These are phyloP conservation scores for Pisolithus albus DNA, from an alignment of 768 basidiomycete genomes.

Conservation along the genomic window DNA sequence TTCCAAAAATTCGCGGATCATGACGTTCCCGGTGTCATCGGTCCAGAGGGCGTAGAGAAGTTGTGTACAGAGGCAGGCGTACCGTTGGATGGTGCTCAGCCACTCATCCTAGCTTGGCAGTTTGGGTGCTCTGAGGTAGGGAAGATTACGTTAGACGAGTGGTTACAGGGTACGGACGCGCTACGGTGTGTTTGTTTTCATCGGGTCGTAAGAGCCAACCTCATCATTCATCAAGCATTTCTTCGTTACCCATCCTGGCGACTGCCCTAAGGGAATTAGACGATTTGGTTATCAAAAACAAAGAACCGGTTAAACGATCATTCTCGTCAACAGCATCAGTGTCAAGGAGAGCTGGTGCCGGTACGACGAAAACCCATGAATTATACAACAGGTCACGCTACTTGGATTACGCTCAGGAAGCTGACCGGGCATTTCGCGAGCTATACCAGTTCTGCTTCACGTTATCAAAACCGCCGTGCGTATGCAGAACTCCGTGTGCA, in stretches of 20 bases:
- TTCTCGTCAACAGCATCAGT: slow-evolving; percentile 22
- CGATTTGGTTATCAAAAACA: slow-evolving; percentile 46
- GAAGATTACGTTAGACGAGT: slow-evolving; percentile 61
- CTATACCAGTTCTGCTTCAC: slow-evolving; percentile 68
- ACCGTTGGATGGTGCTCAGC: slow-evolving; percentile 64
- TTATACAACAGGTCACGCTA: slow-evolving; percentile 53
- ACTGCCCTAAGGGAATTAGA: slow-evolving; percentile 55
- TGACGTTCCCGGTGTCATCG: slow-evolving; percentile 44
- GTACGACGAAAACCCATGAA: slow-evolving; percentile 20
- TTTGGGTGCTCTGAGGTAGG: slow-evolving; percentile 65
- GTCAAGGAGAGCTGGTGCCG: slow-evolving; percentile 19
- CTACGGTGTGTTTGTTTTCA: slow-evolving; percentile 33
- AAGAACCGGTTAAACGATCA: slow-evolving; percentile 30
- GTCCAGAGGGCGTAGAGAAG: slow-evolving; percentile 63
- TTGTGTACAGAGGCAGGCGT: slow-evolving; percentile 67
- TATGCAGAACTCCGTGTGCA: slow-evolving; percentile 9
- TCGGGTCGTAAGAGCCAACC: neutral
- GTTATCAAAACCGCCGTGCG: slow-evolving; percentile 68
- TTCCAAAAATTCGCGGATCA: slow-evolving; percentile 62
- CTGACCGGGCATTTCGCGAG: slow-evolving; percentile 48
- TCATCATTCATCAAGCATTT: slow-evolving; percentile 33
- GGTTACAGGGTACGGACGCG: slow-evolving; percentile 50
- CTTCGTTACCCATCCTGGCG: slow-evolving; percentile 43
- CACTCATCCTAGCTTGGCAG: slow-evolving; percentile 74
- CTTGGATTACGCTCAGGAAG: slow-evolving; percentile 41